These are phyloP conservation scores for Saccharum hybrid DNA, from an alignment of 202 grass and related monocot species.

Conservation along the genomic window DNA sequence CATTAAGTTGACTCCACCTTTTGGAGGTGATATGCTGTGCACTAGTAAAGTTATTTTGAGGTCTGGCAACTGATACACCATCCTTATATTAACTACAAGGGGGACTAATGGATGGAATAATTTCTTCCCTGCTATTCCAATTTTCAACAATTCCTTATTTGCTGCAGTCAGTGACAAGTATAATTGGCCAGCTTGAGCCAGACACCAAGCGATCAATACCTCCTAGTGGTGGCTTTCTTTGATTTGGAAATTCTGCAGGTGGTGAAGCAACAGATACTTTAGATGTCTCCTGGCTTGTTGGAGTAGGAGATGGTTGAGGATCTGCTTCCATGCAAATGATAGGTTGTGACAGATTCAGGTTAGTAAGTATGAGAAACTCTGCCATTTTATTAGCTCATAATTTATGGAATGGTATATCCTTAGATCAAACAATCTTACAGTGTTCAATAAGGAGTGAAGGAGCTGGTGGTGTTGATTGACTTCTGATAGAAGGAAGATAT, in stretches of 20 bases:
- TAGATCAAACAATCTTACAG: slow-evolving; percentile 36
- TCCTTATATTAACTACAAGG: background rate
- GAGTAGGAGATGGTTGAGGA: slow-evolving; percentile 40
- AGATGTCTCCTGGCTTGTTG: slow-evolving; percentile 42
- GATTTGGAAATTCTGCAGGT: slow-evolving; percentile 18
- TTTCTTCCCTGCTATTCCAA: background rate
- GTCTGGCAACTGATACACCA: slow-evolving; percentile 26
- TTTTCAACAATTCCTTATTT: background rate
- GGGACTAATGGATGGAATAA: slow-evolving; percentile 6
- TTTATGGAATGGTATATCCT: background rate
- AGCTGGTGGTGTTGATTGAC: slow-evolving; percentile 22
- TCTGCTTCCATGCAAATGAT: slow-evolving; percentile 28
- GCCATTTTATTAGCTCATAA: slow-evolving; percentile 33
- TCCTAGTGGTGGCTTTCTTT: slow-evolving; percentile 15
- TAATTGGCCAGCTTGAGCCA: slow-evolving; percentile 7
- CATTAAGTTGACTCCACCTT: slow-evolving; percentile 46
- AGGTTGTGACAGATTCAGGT: slow-evolving; percentile 44
- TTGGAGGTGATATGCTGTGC: slow-evolving; percentile 32
- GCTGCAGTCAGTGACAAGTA: background rate
- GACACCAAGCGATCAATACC: slow-evolving; percentile 24
- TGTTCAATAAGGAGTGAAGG: slow-evolving; percentile 28
- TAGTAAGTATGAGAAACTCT: slow-evolving; percentile 41
- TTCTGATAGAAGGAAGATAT: slow-evolving; percentile 19
- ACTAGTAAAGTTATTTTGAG: slow-evolving; percentile 39
- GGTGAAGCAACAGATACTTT: slow-evolving; percentile 39